Conservation (phyloP, 1,284 basidiomycete genomes). For the Ustilago hordei region DNA sequence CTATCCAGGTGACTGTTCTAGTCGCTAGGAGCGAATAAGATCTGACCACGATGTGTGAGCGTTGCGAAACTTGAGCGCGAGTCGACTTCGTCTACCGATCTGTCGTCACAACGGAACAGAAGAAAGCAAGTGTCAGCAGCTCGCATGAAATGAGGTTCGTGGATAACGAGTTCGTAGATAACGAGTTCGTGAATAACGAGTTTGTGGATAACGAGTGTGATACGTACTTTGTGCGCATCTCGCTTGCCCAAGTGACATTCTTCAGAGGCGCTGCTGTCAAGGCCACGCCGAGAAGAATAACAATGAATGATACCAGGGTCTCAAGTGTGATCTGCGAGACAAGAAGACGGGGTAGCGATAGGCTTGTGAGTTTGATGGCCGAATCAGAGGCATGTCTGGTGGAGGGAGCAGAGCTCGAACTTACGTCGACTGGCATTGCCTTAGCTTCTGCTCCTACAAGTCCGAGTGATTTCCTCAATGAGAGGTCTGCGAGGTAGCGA, state of each 20-base stretch:
- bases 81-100: constrained; percentile 83
- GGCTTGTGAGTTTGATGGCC: neutral
- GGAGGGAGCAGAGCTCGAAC: constrained; percentile 3
- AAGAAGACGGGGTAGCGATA: too few species aligned
- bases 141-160: too few species aligned
- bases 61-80: constrained; percentile 78
- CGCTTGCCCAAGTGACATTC: constrained; percentile 87
- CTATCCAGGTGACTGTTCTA: neutral
- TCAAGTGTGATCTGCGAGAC: constrained; percentile 78
- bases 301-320: constrained; percentile 75
- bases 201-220: neutral
- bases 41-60: constrained; percentile 76
- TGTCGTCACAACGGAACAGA: constrained; percentile 58
- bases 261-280: constrained; percentile 78
- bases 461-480: constrained; percentile 55
- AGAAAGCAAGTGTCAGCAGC: too few species aligned
- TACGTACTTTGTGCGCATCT: constrained; percentile 81
- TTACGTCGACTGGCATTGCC: constrained; percentile 54
- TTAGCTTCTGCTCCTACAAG: constrained; percentile 36
- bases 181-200: neutral
- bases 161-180: too few species aligned
- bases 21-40: constrained; percentile 55
- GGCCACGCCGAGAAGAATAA: constrained; percentile 79
- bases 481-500: constrained; percentile 32
- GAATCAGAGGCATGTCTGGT: too few species aligned